These are phyloP conservation scores for Lavandula angustifolia DNA, from an alignment of 257 asterid species.

Conservation along the genomic window DNA sequence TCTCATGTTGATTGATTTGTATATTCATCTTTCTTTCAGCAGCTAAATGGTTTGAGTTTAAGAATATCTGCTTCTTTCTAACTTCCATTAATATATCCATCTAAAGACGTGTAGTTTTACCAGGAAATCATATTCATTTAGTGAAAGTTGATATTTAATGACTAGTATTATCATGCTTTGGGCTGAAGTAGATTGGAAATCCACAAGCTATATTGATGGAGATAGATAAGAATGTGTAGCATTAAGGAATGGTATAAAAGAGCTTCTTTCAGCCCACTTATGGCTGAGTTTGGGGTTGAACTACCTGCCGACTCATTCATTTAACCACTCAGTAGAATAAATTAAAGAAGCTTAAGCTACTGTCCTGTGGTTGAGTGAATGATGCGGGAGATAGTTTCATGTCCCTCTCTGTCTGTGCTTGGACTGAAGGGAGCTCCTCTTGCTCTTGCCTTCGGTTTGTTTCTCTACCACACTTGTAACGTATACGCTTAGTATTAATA, in stretches of 20 bases:
- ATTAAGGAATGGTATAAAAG: constrained; percentile 52
- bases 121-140: no score
- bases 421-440: constrained; percentile 99
- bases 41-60: no score
- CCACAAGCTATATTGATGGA: constrained; percentile 11
- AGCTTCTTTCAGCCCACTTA: constrained; percentile 99
- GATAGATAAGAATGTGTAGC: no score
- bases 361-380: constrained; percentile 77
- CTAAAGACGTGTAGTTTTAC: no score
- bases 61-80: no score
- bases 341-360: constrained; percentile 41
- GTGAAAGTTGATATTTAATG: no score
- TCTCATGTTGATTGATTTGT: no score
- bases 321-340: constrained; percentile 67
- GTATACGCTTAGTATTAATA: no score
- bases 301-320: constrained; percentile 85
- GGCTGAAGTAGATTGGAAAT: neutral
- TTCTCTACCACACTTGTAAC: neutral
- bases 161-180: neutral
- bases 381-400: constrained; percentile 97
- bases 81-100: no score
- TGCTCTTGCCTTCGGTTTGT: constrained; percentile 10
- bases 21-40: no score
- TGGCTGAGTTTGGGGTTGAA: constrained; percentile 68
- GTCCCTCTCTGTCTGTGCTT: constrained; percentile 75